Evolutionary conservation across 495 filamentous ascomycete genomes (phyloP).

Genomic region (Neurospora terricola): DNA sequence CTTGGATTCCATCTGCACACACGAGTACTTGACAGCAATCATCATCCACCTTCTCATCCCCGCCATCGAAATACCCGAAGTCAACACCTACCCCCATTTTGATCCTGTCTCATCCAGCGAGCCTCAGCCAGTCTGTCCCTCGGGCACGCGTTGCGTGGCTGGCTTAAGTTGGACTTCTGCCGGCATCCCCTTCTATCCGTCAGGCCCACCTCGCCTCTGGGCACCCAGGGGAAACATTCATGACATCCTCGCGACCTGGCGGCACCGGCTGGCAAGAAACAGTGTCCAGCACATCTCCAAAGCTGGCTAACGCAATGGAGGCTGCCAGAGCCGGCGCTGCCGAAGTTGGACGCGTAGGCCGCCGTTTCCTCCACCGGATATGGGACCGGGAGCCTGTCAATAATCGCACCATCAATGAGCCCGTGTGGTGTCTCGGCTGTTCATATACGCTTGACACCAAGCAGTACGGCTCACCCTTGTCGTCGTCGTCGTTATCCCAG

Average conservation of each 20-base stretch:
- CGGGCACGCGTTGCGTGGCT: not conserved
- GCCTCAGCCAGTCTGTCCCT: not conserved
- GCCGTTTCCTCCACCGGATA: constrained; percentile 81
- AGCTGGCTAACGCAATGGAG: constrained; percentile 29
- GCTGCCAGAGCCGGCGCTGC: constrained; percentile 28
- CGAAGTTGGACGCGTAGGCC: constrained; percentile 34
- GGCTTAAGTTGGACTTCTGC: not conserved
- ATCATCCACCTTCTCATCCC: not conserved
- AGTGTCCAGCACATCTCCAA: constrained; percentile 17
- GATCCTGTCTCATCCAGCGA: not conserved
- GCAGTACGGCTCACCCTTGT: constrained; percentile 6
- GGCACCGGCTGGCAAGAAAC: constrained; percentile 22
- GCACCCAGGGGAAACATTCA: not conserved
- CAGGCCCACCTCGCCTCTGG: not conserved
- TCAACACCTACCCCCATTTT: not conserved
- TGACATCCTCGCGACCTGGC: constrained; percentile 12
- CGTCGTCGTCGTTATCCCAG: not conserved
- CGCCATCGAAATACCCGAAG: not conserved
- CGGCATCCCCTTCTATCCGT: not conserved
- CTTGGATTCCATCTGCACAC: not conserved
- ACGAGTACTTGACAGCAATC: not conserved
- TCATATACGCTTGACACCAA: constrained; percentile 50
- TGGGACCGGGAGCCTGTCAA: constrained; percentile 93
- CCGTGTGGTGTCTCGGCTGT: constrained; percentile 84
- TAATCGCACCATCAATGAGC: constrained; percentile 53